Evolutionary conservation across 345 rosid species (phyloP), one percentile per base, ranked within the genome.

Genomic region (Ailanthus altissimus): DNA sequence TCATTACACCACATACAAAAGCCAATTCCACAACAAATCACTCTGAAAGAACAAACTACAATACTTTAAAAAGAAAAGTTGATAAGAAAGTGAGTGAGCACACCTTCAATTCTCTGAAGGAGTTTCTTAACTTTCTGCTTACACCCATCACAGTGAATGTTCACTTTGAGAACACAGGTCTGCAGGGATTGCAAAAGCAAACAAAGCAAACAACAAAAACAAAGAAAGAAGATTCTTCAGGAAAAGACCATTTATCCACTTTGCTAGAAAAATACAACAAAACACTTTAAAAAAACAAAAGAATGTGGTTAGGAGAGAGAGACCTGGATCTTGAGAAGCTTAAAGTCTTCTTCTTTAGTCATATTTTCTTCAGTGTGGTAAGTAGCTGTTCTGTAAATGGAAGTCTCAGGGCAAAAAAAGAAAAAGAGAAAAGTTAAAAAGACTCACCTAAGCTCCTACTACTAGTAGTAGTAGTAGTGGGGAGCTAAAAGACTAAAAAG

Each of bases 341-440:
- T 93, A 86, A 90, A 93, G 88, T 91, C 93, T 80, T 91, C 96
- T 69, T 89, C 94, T 90, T 90, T 93, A 81, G 94, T 86, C 97
- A 93, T 93, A 32, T 32, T 32, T 78, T 82, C 83, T 76, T 67
- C 74, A 63, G 45, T 20, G 61, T 12, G n/a, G n/a, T 9, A 6
- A n/a, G n/a, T 28, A 26, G 26, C 36, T 8, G 70, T 61, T 65
- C 11, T 56, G 84, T 81, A 81, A 67, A 79, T 49, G 78, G 76
- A 74, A 72, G 80, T 63, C 75, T 65, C 75, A 21, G 70, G 21
- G 61, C 32, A 43, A 15, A 43, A 72, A n/a, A n/a, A n/a, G n/a
- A n/a, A n/a, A n/a, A n/a, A n/a, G n/a, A 45, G 43, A 71, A 56
- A 70, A 71, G 61, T 0, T 53, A 1, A 28, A n/a, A 54, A 58